Evolutionary conservation across 305 asterid genomes (phyloP).

Genomic region (Lippia alba): DNA sequence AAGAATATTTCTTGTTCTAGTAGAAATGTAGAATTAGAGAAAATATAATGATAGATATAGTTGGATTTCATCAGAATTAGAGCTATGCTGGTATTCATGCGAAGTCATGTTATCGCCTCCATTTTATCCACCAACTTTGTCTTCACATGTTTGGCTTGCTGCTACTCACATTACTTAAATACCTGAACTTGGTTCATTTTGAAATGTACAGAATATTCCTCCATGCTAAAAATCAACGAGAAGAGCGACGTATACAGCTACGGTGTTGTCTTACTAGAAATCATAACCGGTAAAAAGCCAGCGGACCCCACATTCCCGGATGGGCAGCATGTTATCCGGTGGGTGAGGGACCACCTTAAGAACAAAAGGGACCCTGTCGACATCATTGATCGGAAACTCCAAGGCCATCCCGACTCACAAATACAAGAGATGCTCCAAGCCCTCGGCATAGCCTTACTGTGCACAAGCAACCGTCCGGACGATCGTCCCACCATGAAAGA

Average conservation of each 20-base stretch:
- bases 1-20: neutral
- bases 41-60: no score
- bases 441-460: conserved; percentile 79
- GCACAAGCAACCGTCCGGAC: conserved; percentile 79
- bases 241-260: conserved; percentile 89
- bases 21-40: no score
- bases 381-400: conserved; percentile 69
- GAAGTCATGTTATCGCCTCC: conserved; percentile 38
- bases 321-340: conserved; percentile 77
- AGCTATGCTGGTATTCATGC: conserved; percentile 28
- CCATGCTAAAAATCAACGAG: conserved; percentile 78
- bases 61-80: no score
- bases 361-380: conserved; percentile 71
- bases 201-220: conserved; percentile 67
- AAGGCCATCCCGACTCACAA: conserved; percentile 82
- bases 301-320: conserved; percentile 83
- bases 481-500: conserved; percentile 94
- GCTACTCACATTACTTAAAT: neutral
- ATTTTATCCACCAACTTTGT: conserved; percentile 32
- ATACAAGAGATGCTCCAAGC: conserved; percentile 93
- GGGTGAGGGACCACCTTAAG: conserved; percentile 78
- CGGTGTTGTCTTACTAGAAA: conserved; percentile 84
- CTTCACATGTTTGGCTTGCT: conserved; percentile 29
- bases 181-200: conserved; percentile 2
- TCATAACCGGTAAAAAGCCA: conserved; percentile 82